Percentiles rank a stretch among this genome's conserved stretches.
phyloP scores from a whole-genome alignment of 129 eudicot genomes.

The Flaveria brownii region DNA sequence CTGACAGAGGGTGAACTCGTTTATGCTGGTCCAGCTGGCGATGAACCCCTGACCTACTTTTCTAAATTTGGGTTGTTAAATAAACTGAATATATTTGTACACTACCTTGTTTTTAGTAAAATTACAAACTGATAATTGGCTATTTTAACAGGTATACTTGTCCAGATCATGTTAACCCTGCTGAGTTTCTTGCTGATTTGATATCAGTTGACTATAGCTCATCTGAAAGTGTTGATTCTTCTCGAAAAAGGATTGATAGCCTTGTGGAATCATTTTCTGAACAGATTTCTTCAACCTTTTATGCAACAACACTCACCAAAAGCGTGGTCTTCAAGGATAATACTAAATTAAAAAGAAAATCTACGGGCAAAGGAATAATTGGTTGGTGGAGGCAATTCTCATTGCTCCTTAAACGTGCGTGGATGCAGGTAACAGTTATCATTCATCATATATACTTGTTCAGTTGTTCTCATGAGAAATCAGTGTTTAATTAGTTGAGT shows the following conservation, averaged over 20 bases:
- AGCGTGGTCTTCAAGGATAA: constrained; percentile 32
- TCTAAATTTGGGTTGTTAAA: constrained; percentile 78
- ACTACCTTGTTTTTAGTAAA: constrained; percentile 18
- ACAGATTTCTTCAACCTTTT: constrained; percentile 55
- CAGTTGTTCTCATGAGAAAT: constrained; percentile 15
- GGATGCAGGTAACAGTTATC: constrained; percentile 82
- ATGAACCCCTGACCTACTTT: constrained; percentile 77
- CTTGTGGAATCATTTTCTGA: constrained; percentile 82
- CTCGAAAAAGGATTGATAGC: constrained; percentile 84
- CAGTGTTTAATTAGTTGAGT: constrained; percentile 5
- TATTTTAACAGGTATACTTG: constrained; percentile 67
- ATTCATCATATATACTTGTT: constrained; percentile 4
- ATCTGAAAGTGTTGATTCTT: constrained; percentile 71
- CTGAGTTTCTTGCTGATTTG: constrained; percentile 95
- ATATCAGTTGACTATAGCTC: constrained; percentile 95
- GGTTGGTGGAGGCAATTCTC: constrained; percentile 93
- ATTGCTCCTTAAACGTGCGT: constrained; percentile 94
- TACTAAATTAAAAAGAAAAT: constrained; percentile 41
- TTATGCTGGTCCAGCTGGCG: constrained; percentile 88
- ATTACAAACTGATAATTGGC: constrained; percentile 27
- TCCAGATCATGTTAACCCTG: constrained; percentile 95
- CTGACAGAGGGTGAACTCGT: constrained; percentile 86
- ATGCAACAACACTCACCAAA: constrained; percentile 58
- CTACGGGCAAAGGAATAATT: constrained; percentile 43
- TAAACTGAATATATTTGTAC: constrained; percentile 27